A percentile compares a stretch with the other conserved stretches of the same genome.
Evolutionary conservation across 331 rosid species (phyloP).

Genomic region (Pyracantha coccinea): DNA sequence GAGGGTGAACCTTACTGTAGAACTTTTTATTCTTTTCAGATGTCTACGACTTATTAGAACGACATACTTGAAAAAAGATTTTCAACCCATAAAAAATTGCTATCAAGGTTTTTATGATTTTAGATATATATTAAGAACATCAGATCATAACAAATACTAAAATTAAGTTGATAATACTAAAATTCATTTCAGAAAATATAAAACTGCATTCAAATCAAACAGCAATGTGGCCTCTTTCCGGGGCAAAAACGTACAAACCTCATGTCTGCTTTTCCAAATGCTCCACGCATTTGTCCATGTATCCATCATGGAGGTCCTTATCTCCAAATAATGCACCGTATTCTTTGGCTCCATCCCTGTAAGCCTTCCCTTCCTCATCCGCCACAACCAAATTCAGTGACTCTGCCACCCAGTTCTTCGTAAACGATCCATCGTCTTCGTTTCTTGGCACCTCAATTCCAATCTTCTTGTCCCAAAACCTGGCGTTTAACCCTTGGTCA

Average conservation of each 20-base stretch:
- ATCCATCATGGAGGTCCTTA: slow-evolving; percentile 15
- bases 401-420: slow-evolving; percentile 20
- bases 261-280: not conserved
- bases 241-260: not conserved
- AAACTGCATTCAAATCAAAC: too few relatives aligned
- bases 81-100: too few relatives aligned
- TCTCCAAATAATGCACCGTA: slow-evolving; percentile 12
- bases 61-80: too few relatives aligned
- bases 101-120: too few relatives aligned
- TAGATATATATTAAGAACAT: too few relatives aligned
- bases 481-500: slow-evolving; percentile 29
- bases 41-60: too few relatives aligned
- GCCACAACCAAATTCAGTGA: slow-evolving; percentile 19
- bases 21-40: too few relatives aligned
- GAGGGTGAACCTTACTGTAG: too few relatives aligned
- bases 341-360: slow-evolving; percentile 24
- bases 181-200: too few relatives aligned
- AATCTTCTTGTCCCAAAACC: slow-evolving; percentile 18
- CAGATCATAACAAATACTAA: too few relatives aligned
- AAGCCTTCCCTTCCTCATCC: slow-evolving; percentile 24
- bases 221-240: too few relatives aligned
- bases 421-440: slow-evolving; percentile 25
- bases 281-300: slow-evolving; percentile 14
- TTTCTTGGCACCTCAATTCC: slow-evolving; percentile 28
- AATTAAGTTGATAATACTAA: too few relatives aligned